Base-by-base conservation (phyloP, 169 alveolate genomes). In the Plasmodium blacklocki region DNA sequence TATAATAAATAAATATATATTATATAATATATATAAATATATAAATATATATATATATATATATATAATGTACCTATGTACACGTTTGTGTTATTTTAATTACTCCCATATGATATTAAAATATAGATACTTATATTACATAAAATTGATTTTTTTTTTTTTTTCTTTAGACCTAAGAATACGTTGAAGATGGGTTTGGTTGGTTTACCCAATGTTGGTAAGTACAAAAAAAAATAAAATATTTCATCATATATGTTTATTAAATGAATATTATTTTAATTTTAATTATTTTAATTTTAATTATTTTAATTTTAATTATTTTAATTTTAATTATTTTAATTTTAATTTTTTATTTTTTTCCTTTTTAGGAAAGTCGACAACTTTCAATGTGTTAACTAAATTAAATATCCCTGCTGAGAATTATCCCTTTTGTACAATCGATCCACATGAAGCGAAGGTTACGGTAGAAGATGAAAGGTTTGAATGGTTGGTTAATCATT, bases 151-250 rank as follows among this genome's bases (percentile, higher is more conserved):
- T 14, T 14, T 43, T 21, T 23, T n/a, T 45, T 11, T 19, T 59
- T 72, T 47, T 39, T 71, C 15, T 73, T 72, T 26, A 88, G 98
- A 88, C 98, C 98, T 15, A 93, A 93, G 59, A 95, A 95, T 66
- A 96, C 96, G 64, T 93, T 99, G 32, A 98, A 97, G 88, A 98
- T 99, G 99, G 99, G 99, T 32, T 94, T 99, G 23, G 99, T 99
- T 11, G 99, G 99, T 14, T 94, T 99, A 49, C 99, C 99, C 6
- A 99, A 99, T 85, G 99, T 98, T 0, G 99, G 99, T 67, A 98
- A 97, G 94, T 76, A 21, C 62, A 15, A 9, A 76, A 9, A 76
- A 9, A 39, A 14, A 39, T 9, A 64, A 15, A 64, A 39, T 39
- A 39, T 39, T 39, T 5, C 5, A 39, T 5, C 5, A 39, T 39